A percentile compares a stretch with the other conserved stretches of the same genome.
Evolutionary conservation across 805 yeast species (phyloP).

Genomic region (Tetrapisispora phaffii): DNA sequence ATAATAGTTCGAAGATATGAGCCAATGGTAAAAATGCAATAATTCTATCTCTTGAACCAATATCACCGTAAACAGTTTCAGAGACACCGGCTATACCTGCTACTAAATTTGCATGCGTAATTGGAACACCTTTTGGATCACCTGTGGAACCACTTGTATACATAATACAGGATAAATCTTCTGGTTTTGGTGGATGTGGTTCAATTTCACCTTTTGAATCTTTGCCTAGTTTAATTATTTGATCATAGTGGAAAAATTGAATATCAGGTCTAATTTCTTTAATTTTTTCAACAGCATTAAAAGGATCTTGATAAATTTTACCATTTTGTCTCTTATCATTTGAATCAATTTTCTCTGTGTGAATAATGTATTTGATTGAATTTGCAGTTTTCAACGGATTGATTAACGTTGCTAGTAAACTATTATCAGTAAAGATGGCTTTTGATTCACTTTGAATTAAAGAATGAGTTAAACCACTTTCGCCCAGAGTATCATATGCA

Average conservation of each 20-base stretch:
- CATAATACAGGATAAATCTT: conserved; percentile 52
- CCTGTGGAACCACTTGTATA: conserved; percentile 76
- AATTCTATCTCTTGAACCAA: conserved; percentile 55
- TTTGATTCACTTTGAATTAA: conserved; percentile 69
- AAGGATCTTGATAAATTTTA: conserved; percentile 46
- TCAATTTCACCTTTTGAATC: conserved; percentile 36
- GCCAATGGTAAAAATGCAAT: conserved; percentile 91
- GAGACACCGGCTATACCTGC: conserved; percentile 84
- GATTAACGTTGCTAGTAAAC: conserved; percentile 53
- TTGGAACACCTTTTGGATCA: conserved; percentile 67
- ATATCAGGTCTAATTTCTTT: conserved; percentile 67
- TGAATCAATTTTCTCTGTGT: conserved; percentile 50
- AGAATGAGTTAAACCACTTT: conserved; percentile 77
- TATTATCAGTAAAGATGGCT: conserved; percentile 78
- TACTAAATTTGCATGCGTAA: conserved; percentile 55
- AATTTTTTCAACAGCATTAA: conserved; percentile 48
- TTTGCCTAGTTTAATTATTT: conserved; percentile 55
- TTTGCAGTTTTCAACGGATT: conserved; percentile 61
- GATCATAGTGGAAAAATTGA: conserved; percentile 52
- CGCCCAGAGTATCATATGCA: conserved; percentile 93
- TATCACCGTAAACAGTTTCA: conserved; percentile 45
- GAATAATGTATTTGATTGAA: conserved; percentile 57
- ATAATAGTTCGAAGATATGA: conserved; percentile 86
- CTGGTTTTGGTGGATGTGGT: conserved; percentile 36
- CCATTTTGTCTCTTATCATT: conserved; percentile 59